Percentiles rank a stretch among this genome's conserved stretches.
Evolutionary conservation across 257 asterid genomes (phyloP).

Genomic region (Buddleja alternifolia): DNA sequence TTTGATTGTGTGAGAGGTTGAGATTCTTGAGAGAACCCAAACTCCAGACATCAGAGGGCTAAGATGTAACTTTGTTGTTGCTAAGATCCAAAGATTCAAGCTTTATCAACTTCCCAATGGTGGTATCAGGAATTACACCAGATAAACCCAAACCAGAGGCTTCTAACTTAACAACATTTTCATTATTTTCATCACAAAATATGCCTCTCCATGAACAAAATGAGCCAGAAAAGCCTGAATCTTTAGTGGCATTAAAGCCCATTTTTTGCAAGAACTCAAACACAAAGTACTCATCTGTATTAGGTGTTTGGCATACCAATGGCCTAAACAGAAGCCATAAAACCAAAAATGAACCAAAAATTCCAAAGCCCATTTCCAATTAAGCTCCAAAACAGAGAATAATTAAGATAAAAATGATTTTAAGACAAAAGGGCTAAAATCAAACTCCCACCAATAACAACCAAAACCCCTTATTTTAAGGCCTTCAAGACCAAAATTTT

Average conservation of each 20-base stretch:
- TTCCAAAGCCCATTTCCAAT: slow-evolving; percentile 59
- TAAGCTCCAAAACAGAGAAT: slow-evolving; percentile 24
- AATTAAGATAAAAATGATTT: neutral
- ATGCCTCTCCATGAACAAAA: slow-evolving; percentile 84
- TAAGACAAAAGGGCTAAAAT: neutral
- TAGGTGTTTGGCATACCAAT: slow-evolving; percentile 58
- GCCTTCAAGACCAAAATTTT: slow-evolving; percentile 30
- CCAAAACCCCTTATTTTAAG: slow-evolving; percentile 15
- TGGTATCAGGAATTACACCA: slow-evolving; percentile 80
- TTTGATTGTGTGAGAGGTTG: slow-evolving; percentile 69
- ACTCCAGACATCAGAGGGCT: slow-evolving; percentile 96
- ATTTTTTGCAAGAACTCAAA: slow-evolving; percentile 67
- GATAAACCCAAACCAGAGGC: slow-evolving; percentile 69
- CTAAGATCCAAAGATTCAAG: slow-evolving; percentile 85
- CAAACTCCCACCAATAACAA: slow-evolving; percentile 30
- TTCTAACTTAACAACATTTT: slow-evolving; percentile 52
- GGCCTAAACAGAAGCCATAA: slow-evolving; percentile 51
- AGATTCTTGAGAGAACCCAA: slow-evolving; percentile 68
- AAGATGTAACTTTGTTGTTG: slow-evolving; percentile 61
- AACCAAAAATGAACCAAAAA: slow-evolving; percentile 50
- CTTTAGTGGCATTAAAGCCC: slow-evolving; percentile 49
- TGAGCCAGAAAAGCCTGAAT: slow-evolving; percentile 51
- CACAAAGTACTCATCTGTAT: slow-evolving; percentile 71
- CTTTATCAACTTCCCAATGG: slow-evolving; percentile 76
- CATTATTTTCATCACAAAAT: slow-evolving; percentile 62